phyloP scores from a whole-genome alignment of 768 basidiomycete species.

The Stropharia rugosoannulata region DNA sequence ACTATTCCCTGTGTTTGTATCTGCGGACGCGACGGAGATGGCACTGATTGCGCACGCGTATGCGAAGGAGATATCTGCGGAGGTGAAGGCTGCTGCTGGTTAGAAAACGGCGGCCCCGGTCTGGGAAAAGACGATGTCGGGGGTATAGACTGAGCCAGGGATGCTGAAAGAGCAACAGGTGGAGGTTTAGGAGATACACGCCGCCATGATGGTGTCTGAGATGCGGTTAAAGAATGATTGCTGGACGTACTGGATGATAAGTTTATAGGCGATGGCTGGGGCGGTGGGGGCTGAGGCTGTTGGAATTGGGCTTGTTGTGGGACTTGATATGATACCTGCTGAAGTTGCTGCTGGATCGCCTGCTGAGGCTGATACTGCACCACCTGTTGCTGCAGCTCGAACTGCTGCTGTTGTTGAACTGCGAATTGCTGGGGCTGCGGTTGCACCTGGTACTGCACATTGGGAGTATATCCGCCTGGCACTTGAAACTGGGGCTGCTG shows the following conservation, averaged over 20 bases:
- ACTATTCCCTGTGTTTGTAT: background rate
- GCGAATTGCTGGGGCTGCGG: constrained; percentile 15
- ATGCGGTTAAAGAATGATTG: background rate
- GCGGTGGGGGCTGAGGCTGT: constrained; percentile 1
- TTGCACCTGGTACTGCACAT: constrained; percentile 5
- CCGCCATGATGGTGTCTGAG: constrained; percentile 12
- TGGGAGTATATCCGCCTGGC: constrained; percentile 1
- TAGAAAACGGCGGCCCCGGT: background rate
- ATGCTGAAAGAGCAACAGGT: constrained; percentile 16
- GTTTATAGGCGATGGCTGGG: background rate
- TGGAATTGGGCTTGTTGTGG: constrained; percentile 11
- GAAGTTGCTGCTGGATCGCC: constrained; percentile 7
- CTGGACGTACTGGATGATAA: background rate
- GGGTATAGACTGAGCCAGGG: constrained; percentile 16
- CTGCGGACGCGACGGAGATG: constrained; percentile 2
- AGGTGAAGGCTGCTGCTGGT: constrained; percentile 7
- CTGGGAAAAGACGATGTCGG: background rate
- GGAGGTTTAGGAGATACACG: constrained; percentile 13
- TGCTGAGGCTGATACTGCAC: constrained; percentile 7
- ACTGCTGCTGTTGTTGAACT: background rate
- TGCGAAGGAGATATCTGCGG: background rate
- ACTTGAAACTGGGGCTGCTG: constrained; percentile 16
- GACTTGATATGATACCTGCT: constrained; percentile 5
- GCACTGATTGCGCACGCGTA: constrained; percentile 1
- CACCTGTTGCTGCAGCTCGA: background rate